Evolutionary conservation across 116 monocot genomes (phyloP).

Genomic region (Cymodocea nodosa): DNA sequence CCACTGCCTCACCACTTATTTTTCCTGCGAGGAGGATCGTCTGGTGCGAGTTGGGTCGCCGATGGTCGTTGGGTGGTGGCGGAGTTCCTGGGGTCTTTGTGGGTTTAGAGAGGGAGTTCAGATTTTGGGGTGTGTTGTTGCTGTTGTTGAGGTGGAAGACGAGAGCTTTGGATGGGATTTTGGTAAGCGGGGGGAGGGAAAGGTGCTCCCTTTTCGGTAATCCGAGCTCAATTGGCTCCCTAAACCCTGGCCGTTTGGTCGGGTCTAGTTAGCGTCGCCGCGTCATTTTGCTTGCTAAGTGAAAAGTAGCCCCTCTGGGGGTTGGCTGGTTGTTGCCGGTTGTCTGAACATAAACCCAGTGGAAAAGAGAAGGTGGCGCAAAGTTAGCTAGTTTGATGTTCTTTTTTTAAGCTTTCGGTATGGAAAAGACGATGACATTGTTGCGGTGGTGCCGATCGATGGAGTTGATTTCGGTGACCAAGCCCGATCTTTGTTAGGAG

Average conservation of each 20-base stretch:
- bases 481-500: slow-evolving; percentile 2
- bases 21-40: not conserved
- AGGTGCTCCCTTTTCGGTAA: not conserved
- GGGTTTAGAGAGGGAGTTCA: not conserved
- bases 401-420: not conserved
- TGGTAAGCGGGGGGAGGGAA: not conserved
- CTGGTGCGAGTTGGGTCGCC: not conserved
- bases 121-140: not conserved
- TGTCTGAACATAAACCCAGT: no score
- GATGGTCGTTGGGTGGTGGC: not conserved
- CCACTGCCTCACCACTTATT: not conserved
- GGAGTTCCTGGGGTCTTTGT: not conserved
- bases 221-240: no score
- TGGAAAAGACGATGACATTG: not conserved
- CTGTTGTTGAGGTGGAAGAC: not conserved
- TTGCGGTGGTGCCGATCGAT: not conserved
- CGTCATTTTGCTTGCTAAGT: no score
- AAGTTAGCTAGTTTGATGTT: no score
- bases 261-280: no score
- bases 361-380: no score
- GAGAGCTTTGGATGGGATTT: not conserved
- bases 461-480: not conserved
- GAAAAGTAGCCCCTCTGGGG: no score
- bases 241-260: no score
- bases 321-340: no score